Conservation (phyloP, 495 filamentous ascomycete species). For the Cercophora newfieldiana region DNA sequence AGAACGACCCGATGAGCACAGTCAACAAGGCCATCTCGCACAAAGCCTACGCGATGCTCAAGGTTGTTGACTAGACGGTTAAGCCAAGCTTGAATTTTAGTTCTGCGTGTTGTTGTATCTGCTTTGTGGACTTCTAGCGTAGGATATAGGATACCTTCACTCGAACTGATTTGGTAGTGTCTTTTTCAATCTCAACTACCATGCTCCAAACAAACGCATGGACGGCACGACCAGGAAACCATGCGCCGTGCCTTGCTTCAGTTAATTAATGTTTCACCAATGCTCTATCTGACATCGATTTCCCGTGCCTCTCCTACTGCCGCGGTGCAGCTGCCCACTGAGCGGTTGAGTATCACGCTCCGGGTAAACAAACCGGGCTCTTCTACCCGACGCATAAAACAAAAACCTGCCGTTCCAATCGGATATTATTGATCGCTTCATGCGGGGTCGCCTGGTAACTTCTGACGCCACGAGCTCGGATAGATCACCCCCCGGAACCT, state of each 20-base stretch:
- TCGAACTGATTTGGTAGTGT: too few relatives aligned
- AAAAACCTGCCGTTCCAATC: not conserved
- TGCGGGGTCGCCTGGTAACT: not conserved
- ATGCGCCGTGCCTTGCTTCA: not conserved
- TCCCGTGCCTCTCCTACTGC: not conserved
- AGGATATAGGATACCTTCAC: too few relatives aligned
- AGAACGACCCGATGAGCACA: slow-evolving; percentile 36
- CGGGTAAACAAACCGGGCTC: not conserved
- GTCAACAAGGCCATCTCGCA: slow-evolving; percentile 46
- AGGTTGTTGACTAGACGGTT: slow-evolving; percentile 37
- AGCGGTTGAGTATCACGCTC: not conserved
- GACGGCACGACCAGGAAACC: not conserved
- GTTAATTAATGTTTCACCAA: not conserved
- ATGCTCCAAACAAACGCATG: not conserved
- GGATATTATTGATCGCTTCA: not conserved
- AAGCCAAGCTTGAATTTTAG: not conserved
- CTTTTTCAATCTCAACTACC: not conserved
- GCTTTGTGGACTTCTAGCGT: not conserved
- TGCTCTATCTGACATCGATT: not conserved
- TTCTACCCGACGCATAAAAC: not conserved
- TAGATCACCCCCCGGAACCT: not conserved
- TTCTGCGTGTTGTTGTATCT: not conserved
- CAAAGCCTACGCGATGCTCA: slow-evolving; percentile 45
- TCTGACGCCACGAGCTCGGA: not conserved
- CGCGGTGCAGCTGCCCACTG: not conserved